Percentiles rank a stretch among this genome's conserved stretches.
Evolutionary conservation across 1,284 basidiomycete species (phyloP).

Genomic region (Pseudozyma hubeiensis): DNA sequence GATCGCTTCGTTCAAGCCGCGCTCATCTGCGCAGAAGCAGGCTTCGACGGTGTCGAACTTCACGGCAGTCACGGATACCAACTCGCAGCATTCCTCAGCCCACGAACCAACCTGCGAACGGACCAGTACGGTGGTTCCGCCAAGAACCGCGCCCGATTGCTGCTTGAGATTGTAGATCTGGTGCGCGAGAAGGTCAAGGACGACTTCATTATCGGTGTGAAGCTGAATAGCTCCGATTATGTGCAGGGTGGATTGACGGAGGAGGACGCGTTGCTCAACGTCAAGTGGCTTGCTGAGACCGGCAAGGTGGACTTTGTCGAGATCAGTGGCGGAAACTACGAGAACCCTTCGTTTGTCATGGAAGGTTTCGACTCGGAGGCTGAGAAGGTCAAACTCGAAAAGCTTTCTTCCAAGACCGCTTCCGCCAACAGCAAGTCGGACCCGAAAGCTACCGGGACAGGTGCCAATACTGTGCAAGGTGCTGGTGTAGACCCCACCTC

Average conservation of each 20-base stretch:
- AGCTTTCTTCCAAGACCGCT: constrained; percentile 20
- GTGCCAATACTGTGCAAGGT: constrained; percentile 23
- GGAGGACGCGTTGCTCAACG: constrained; percentile 76
- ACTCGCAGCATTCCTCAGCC: constrained; percentile 84
- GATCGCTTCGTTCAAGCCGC: constrained; percentile 77
- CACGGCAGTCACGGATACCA: constrained; percentile 90
- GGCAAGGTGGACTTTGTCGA: constrained; percentile 82
- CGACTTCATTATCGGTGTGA: constrained; percentile 83
- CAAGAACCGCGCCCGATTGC: constrained; percentile 70
- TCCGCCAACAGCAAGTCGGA: constrained; percentile 14
- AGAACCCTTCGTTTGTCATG: constrained; percentile 74
- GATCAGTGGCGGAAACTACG: constrained; percentile 87
- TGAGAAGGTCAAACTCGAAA: constrained; percentile 47
- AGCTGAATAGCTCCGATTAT: constrained; percentile 86
- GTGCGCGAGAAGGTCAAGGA: constrained; percentile 75
- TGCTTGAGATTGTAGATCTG: constrained; percentile 76
- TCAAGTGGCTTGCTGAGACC: constrained; percentile 77
- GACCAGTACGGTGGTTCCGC: constrained; percentile 75
- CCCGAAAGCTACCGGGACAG: constrained; percentile 16
- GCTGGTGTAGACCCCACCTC: constrained; percentile 33
- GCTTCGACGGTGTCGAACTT: constrained; percentile 89
- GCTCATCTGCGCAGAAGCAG: constrained; percentile 74
- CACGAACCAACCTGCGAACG: constrained; percentile 77
- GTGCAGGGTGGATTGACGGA: constrained; percentile 72
- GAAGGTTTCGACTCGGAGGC: constrained; percentile 65